phyloP scores from a whole-genome alignment of 805 yeast genomes.

The Clavispora carvajalis region DNA sequence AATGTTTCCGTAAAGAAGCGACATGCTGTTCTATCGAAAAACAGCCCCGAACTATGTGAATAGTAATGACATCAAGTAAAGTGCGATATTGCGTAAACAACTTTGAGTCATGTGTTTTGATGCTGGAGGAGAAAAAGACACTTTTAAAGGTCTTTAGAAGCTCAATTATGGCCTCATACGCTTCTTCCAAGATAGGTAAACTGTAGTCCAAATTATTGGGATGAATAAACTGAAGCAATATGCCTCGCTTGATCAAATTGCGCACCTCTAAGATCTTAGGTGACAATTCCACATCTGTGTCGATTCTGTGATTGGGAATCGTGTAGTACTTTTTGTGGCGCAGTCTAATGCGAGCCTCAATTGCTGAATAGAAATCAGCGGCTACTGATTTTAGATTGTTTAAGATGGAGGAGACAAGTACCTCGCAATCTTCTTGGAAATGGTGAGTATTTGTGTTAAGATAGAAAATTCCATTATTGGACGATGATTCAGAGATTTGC shows the following conservation, averaged over 20 bases:
- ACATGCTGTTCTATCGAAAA: conserved; percentile 55
- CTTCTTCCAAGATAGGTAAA: conserved; percentile 25
- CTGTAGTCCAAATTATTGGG: conserved; percentile 31
- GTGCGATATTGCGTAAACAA: conserved; percentile 33
- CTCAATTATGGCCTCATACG: conserved; percentile 28
- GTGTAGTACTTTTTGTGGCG: conserved; percentile 34
- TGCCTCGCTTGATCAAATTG: conserved; percentile 31
- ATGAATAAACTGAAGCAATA: conserved; percentile 27
- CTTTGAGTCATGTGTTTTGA: conserved; percentile 25
- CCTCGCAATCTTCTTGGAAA: conserved; percentile 25
- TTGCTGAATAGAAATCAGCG: conserved; percentile 27
- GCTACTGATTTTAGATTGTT: conserved; percentile 25
- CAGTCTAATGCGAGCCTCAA: conserved; percentile 29
- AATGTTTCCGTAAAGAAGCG: conserved; percentile 58
- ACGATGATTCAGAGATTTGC: conserved; percentile 25
- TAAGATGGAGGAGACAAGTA: conserved; percentile 26
- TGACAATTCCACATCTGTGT: conserved; percentile 25
- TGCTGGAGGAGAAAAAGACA: conserved; percentile 3
- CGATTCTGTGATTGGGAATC: conserved; percentile 21
- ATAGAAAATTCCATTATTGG: conserved; percentile 26
- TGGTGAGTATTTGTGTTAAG: conserved; percentile 11
- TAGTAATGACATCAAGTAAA: conserved; percentile 54
- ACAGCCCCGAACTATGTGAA: conserved; percentile 58
- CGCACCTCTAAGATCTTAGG: conserved; percentile 37
- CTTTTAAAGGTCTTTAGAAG: conserved; percentile 16